phyloP scores from a whole-genome alignment of 352 stramenopile genomes.

The Globisporangium abappressorium region DNA sequence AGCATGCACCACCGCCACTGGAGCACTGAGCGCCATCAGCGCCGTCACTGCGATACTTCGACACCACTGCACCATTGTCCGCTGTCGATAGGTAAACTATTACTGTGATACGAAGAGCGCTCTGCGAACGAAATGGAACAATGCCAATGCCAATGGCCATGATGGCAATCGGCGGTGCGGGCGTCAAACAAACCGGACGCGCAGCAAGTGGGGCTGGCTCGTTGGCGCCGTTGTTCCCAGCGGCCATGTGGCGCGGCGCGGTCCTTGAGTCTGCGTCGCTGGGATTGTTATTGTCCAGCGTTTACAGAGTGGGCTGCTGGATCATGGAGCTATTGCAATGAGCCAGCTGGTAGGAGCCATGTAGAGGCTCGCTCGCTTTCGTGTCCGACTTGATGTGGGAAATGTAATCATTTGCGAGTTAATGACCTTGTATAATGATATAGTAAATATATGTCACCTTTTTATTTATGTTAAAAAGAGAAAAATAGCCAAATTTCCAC shows the following conservation, averaged over 20 bases:
- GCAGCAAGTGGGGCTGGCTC: slow-evolving; percentile 3
- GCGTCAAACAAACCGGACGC: background rate
- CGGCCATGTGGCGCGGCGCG: slow-evolving; percentile 4
- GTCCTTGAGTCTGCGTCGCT: background rate
- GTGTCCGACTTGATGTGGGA: slow-evolving; percentile 11
- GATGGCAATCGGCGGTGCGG: too few species aligned
- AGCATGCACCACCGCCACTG: background rate
- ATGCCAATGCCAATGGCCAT: slow-evolving; percentile 5
- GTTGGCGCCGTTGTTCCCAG: background rate
- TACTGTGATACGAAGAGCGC: background rate
- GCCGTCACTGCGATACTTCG: background rate
- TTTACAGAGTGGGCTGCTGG: background rate
- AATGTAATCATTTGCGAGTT: background rate
- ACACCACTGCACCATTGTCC: slow-evolving; percentile 4
- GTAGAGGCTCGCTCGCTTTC: slow-evolving; percentile 4
- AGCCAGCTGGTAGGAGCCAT: slow-evolving; percentile 14
- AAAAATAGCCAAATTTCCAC: too few species aligned
- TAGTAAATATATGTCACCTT: background rate
- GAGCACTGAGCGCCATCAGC: background rate
- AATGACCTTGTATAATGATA: background rate
- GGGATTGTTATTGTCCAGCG: background rate
- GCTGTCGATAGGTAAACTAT: background rate
- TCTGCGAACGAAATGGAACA: slow-evolving; percentile 8
- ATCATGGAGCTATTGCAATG: background rate
- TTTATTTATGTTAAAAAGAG: background rate